Conservation (phyloP, 108 stramenopile genomes). For the Pseudonitzschia pungens region DNA sequence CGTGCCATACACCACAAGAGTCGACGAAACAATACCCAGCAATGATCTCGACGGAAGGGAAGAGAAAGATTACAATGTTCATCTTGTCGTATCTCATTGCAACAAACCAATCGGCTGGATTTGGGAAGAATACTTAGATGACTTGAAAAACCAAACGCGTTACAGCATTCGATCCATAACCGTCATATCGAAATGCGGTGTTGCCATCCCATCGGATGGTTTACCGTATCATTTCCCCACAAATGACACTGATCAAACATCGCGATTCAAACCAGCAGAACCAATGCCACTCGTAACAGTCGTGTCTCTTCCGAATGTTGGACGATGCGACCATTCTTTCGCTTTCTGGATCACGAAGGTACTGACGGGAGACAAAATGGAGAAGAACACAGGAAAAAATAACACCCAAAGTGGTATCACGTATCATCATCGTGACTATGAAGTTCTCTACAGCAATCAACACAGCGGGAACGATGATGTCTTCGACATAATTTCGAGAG, state of each 20-base stretch:
- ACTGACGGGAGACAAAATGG: background rate
- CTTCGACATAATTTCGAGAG: background rate
- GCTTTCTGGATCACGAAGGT: slow-evolving; percentile 30
- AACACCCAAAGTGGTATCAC: background rate
- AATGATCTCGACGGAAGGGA: too few species aligned
- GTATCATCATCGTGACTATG: too few species aligned
- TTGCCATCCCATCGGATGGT: background rate
- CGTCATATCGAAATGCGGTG: background rate
- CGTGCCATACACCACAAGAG: too few species aligned
- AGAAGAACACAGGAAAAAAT: background rate
- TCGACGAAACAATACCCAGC: too few species aligned
- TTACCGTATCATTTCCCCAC: background rate
- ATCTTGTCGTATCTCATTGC: slow-evolving; percentile 13
- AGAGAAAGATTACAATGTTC: background rate
- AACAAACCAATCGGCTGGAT: slow-evolving; percentile 3
- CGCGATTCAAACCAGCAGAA: background rate
- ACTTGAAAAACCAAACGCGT: background rate
- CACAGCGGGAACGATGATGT: background rate
- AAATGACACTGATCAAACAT: too few species aligned
- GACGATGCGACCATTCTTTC: slow-evolving; percentile 43
- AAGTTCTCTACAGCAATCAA: background rate
- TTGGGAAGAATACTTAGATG: background rate
- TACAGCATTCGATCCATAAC: background rate
- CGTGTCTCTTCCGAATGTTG: slow-evolving; percentile 34
- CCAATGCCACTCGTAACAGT: background rate